phyloP scores from a whole-genome alignment of 139 green algal species.

The Coelastrella sp. region DNA sequence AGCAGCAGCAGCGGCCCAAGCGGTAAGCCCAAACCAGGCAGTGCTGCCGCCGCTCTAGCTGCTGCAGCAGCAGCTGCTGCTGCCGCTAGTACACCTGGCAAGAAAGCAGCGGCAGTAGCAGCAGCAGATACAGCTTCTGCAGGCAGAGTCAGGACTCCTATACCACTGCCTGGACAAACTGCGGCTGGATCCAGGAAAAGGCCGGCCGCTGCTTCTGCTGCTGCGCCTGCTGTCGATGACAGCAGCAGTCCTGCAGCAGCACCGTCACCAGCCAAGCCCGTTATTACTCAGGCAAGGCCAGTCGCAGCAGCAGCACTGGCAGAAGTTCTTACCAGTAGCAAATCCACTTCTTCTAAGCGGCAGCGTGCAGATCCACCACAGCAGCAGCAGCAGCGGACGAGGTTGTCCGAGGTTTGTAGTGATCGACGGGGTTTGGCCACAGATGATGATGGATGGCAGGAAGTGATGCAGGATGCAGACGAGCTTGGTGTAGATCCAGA shows the following conservation, averaged over 20 bases:
- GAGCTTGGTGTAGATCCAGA: not conserved
- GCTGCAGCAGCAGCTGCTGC: constrained; percentile 13
- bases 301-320: constrained; percentile 3
- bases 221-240: not conserved
- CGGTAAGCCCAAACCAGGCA: not conserved
- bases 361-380: not conserved
- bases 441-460: constrained; percentile 42
- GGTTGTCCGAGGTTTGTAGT: not conserved
- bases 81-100: not conserved
- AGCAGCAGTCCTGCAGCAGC: not conserved
- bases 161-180: not conserved
- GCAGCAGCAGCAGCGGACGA: constrained; percentile 3
- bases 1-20: not conserved
- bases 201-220: not conserved
- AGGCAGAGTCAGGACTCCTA: not conserved
- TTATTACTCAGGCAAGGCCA: not conserved
- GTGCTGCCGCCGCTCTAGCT: not conserved
- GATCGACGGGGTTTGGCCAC: not conserved
- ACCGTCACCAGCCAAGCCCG: not conserved
- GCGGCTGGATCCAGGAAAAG: not conserved
- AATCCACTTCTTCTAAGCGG: too few species aligned
- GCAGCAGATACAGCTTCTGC: not conserved
- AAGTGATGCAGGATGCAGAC: constrained; percentile 26
- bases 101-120: not conserved
- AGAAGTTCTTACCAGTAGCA: not conserved